Evolutionary conservation across 2,329 filamentous ascomycete genomes (phyloP).

Genomic region (Tricladium varicosporioides): DNA sequence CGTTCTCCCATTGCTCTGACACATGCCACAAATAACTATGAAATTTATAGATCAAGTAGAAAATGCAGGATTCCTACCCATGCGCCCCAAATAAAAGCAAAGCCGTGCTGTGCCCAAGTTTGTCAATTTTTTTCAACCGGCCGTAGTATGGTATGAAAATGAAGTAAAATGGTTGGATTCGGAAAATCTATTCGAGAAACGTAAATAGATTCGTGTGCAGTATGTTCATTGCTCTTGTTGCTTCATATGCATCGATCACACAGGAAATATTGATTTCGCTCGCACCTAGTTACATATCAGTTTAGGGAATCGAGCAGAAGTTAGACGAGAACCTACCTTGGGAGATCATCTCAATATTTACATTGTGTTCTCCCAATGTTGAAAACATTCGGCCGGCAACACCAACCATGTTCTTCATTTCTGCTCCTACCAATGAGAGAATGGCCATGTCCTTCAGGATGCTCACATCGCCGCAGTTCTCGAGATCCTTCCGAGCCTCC

Average conservation of each 20-base stretch:
- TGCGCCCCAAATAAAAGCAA: too few species aligned
- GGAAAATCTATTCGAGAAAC: constrained; percentile 65
- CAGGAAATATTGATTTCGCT: constrained; percentile 99
- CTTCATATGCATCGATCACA: constrained; percentile 88
- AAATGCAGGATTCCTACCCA: too few species aligned
- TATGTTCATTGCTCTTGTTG: constrained; percentile 91
- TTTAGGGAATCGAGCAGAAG: constrained; percentile 6
- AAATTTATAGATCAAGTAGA: too few species aligned
- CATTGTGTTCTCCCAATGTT: constrained; percentile 85
- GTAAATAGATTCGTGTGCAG: constrained; percentile 96
- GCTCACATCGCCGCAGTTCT: constrained; percentile 84
- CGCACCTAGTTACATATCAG: constrained; percentile 58
- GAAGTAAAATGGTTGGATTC: background rate
- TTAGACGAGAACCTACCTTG: constrained; percentile 63
- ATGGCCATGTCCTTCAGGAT: constrained; percentile 93
- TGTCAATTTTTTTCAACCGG: too few species aligned
- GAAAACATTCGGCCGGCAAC: constrained; percentile 94
- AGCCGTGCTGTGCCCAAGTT: too few species aligned
- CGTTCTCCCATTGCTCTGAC: too few species aligned
- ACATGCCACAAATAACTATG: too few species aligned
- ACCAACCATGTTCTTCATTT: constrained; percentile 97
- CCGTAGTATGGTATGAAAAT: too few species aligned
- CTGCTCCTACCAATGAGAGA: constrained; percentile 86
- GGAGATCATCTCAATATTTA: constrained; percentile 99
- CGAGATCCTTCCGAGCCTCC: constrained; percentile 68